Evolutionary conservation across 2,329 filamentous ascomycete species (phyloP).

Genomic region (Drechslerella coelobrocha): DNA sequence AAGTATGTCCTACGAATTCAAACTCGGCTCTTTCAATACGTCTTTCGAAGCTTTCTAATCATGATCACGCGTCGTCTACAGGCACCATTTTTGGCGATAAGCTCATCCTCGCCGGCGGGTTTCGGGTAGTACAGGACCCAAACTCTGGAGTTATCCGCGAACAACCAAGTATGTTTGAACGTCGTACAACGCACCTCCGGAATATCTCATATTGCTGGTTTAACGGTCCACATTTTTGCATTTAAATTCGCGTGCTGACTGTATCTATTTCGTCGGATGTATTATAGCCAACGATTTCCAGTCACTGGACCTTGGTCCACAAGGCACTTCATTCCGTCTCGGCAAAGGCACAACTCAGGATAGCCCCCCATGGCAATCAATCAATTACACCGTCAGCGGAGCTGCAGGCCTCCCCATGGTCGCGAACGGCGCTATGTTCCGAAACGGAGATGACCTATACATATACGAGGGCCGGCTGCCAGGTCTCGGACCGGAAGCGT

Average conservation of each 20-base stretch:
- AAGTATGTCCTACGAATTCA: slow-evolving; percentile 9
- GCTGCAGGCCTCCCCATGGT: slow-evolving; percentile 40
- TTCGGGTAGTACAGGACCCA: slow-evolving; percentile 36
- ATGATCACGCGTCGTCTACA: slow-evolving; percentile 1
- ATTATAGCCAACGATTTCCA: slow-evolving; percentile 42
- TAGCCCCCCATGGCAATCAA: slow-evolving; percentile 32
- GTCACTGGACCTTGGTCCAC: slow-evolving; percentile 34
- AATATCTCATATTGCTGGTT: not conserved
- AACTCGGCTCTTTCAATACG: not conserved
- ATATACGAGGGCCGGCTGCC: slow-evolving; percentile 47
- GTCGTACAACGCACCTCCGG: slow-evolving; percentile 29
- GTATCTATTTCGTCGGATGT: not conserved
- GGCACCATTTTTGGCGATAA: slow-evolving; percentile 36
- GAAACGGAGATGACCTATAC: slow-evolving; percentile 35
- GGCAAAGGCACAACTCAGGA: not conserved
- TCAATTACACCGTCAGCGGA: slow-evolving; percentile 45
- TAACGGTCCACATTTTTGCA: too few species aligned
- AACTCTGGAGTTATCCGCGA: slow-evolving; percentile 17
- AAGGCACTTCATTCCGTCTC: slow-evolving; percentile 25
- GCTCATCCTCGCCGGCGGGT: slow-evolving; percentile 40
- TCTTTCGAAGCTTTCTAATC: not conserved
- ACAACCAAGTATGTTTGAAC: slow-evolving; percentile 23
- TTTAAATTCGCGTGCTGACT: slow-evolving; percentile 13
- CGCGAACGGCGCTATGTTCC: slow-evolving; percentile 43
- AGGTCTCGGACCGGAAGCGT: slow-evolving; percentile 34